Evolutionary conservation across 331 rosid species (phyloP), one percentile per base, ranked within the genome.

Genomic region (Arachis monticola): DNA sequence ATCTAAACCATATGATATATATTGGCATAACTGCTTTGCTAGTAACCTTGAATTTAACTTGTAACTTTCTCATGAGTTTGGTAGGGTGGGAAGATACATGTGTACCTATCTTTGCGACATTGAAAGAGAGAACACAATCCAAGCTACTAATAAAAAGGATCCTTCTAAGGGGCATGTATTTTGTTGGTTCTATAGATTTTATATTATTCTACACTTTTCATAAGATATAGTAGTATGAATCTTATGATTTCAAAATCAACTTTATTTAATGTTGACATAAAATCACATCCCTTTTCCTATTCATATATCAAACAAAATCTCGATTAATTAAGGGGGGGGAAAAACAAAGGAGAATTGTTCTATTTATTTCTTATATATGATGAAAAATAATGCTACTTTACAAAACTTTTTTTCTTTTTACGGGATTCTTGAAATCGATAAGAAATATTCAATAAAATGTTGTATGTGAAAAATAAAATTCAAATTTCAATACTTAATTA

Each of bases 61-160:
- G 1, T 27, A 38, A 68, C 64, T 75, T 56, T 75, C 69, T 35
- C 64, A 57, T 80, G 77, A 75, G 3, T 30, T 78, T 70, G 52
- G 72, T 30, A 10, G 50, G 27, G 31, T 27, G 73, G 41, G 40
- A 65, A 68, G 84, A 75, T 46, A 22, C 84, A 81, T 57, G 84
- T 75, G 80, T 53, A 42, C 72, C 47, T 75, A n/a, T 55, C 14
- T 10, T 52, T 31, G 63, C 17, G 52, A 38, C 69, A 75, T 32
- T 64, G 42, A 80, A 75, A 35, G 77, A 38, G 72, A 38, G 72
- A 75, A 57, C 42, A 77, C 57, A 59, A 32, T 76, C 75, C 80
- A 32, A 67, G 41, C 41, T 38, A 38, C 41, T 38, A 3, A 67
- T 38, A 51, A 50, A 64, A 66, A 51, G 56, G 53, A 55, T 27